Evolutionary conservation across 768 basidiomycete genomes (phyloP), one percentile per base, ranked within the genome.

Genomic region (Leccinum subgranulosum): DNA sequence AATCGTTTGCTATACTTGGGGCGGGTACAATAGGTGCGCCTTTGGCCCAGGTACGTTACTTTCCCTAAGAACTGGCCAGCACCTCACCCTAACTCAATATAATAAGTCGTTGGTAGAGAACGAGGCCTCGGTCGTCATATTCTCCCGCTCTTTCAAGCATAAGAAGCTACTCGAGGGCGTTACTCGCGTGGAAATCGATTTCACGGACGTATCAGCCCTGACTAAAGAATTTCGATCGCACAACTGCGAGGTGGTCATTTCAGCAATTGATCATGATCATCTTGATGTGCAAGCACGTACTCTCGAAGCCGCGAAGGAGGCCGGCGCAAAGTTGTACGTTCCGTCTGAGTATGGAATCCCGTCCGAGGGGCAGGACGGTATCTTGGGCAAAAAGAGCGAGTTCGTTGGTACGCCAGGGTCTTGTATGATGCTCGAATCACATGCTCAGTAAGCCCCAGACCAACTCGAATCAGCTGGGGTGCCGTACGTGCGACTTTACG

Each of bases 321-420:
- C 65, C 3, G 62, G 60, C n/a, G 71, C 69, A 19, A 63, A 71
- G 39, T 49, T 71, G 34, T 71, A 66, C 34, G 58, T 75, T 25
- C 73, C 73, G 2, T 71, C 69, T 31, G 72, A 73, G 49, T 74
- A 53, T 27, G 59, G 59, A 53, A 54, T 55, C 4, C 65, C 65
- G 11, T 56, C 59, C 25, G 72, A 58, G 33, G 60, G 57, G 2
- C 63, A 68, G 49, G 64, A 66, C 19, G 54, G 68, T 12, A 28
- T 59, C n/a, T 46, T 68, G 21, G 56, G 43, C n/a, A 39, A 31
- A 49, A 66, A 70, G 51, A 53, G 43, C 47, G 54, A 54, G 29
- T 70, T 68, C 17, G 41, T 63, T 3, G 57, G 66, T 56, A 46
- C 17, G 63, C 33, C 1, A 15, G 10, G 41, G 17, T 33, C 29